Base-by-base conservation (phyloP, 2,329 filamentous ascomycete genomes). In the Tolypocladium ovalisporum region DNA sequence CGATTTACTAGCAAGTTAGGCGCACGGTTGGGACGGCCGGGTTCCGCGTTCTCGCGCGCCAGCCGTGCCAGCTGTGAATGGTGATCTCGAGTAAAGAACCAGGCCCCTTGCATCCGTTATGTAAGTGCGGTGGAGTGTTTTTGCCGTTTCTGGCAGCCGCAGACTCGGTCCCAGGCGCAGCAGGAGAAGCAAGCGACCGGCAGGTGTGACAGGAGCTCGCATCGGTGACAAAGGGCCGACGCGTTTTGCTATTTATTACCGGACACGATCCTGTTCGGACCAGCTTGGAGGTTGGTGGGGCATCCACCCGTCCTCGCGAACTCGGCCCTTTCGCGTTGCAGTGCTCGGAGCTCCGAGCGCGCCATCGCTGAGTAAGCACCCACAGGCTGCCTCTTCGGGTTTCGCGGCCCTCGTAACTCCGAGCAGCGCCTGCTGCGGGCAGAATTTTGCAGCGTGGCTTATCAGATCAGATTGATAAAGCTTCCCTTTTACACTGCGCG, bases 381-480 rank as follows among this genome's bases (percentile, higher is more conserved):
- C 13, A 13, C 35, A 29, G 22, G 15, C 27, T 36, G 17, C 37
- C 32, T 5, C 8, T 15, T 27, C 5, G 15, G 27, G 37, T 3
- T 35, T 32, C 32, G 22, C 53, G 12, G 49, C 34, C 4, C 58
- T 71, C 69, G 69, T 65, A 71, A 62, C 61, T 71, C 68, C 69
- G 69, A 63, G 66, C 67, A 69, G 68, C 55, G 56, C 62, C 66
- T 60, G 60, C 54, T 53, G 44, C 52, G 47, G 29, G 61, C 58
- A 63, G 67, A 68, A 62, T 59, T 66, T 62, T 66, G 64, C 62
- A 59, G 49, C 58, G 44, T 52, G 56, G 53, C 54, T 70, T 72
- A 73, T 73, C 71, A 70, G 71, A 72, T 72, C 63, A 68, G 71
- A 73, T 73, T 73, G 71, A 73, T 73, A 72, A 73, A 70, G 64